phyloP scores from a whole-genome alignment of 1,284 basidiomycete genomes.

The Peniophora sp. region DNA sequence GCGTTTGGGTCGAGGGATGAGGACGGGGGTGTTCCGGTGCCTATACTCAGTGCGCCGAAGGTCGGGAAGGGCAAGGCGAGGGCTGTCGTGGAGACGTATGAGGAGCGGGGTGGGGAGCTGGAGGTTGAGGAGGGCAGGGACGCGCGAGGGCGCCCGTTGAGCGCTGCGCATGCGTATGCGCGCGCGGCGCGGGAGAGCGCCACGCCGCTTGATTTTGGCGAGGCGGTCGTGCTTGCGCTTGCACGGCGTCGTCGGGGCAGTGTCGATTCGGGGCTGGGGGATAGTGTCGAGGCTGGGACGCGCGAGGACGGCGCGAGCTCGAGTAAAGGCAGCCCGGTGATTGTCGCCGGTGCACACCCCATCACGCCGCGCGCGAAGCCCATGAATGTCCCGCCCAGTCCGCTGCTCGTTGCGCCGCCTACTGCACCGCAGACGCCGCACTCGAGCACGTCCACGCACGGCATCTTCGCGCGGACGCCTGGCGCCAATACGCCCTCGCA shows the following conservation, averaged over 20 bases:
- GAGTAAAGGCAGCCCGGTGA: too few species aligned
- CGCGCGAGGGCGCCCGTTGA: background rate
- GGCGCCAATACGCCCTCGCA: too few species aligned
- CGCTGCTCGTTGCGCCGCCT: constrained; percentile 4
- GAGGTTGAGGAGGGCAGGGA: too few species aligned
- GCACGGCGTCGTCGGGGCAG: constrained; percentile 18
- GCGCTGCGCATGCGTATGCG: constrained; percentile 11
- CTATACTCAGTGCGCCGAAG: background rate
- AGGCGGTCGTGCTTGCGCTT: constrained; percentile 20
- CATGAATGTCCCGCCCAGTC: background rate
- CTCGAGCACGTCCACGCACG: too few species aligned
- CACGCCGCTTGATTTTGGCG: constrained; percentile 21
- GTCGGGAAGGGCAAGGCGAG: background rate
- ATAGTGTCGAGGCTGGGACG: constrained; percentile 26
- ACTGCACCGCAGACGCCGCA: background rate
- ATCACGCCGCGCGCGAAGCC: background rate
- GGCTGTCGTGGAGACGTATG: too few species aligned
- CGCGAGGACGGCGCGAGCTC: background rate
- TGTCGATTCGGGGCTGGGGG: constrained; percentile 40
- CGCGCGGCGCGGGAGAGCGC: constrained; percentile 3
- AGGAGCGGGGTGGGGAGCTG: too few species aligned
- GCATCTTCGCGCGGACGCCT: too few species aligned
- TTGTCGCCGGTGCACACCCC: too few species aligned
- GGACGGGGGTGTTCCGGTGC: background rate
- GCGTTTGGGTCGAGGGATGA: constrained; percentile 10